Evolutionary conservation across 2,329 filamentous ascomycete species (phyloP), one percentile per base, ranked within the genome.

Genomic region (Aspergillus sp.): DNA sequence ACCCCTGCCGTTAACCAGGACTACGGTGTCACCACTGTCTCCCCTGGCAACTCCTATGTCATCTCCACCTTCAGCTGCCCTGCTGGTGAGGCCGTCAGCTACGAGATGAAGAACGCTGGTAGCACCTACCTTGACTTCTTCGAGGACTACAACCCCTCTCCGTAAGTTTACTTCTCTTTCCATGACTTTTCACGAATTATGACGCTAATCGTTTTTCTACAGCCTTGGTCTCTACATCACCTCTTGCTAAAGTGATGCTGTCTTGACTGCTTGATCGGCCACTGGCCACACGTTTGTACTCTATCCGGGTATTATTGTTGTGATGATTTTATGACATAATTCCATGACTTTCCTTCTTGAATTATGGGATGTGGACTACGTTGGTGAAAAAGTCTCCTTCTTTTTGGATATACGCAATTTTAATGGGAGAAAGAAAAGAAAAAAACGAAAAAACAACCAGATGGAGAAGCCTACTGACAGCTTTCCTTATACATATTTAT

Each of bases 61-160:
- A 69, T 84, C 42, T 64, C 69, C 5, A 76, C 70, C 6, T 79
- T 80, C 56, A 57, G 64, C 9, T 85, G 81, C 56, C 73, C 74
- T 0, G 75, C 73, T 41, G 79, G 77, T 2, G 44, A 76, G 60
- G 68, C 68, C 12, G 62, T 83, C 12, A 67, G 65, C 2, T 78
- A 75, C 54, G 68, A 78, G 67, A 71, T 85, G 55, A 72, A 66
- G 41, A 68, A 71, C 40, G 66, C 66, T 4, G 76, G 74, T 2
- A 67, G 67, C 52, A 79, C 79, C 35, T 59, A 69, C 42, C 62
- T 85, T 35, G 65, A 75, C 47, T 86, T 76, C 64, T 83, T 85
- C 68, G 74, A 86, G 66, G 80, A 85, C 59, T 82, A 70, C 54
- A 82, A 82, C 56, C 72, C 71, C 7, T 63, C 67, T 51, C 69